Evolutionary conservation across 768 basidiomycete genomes (phyloP).

Genomic region (Lactarius indigo): DNA sequence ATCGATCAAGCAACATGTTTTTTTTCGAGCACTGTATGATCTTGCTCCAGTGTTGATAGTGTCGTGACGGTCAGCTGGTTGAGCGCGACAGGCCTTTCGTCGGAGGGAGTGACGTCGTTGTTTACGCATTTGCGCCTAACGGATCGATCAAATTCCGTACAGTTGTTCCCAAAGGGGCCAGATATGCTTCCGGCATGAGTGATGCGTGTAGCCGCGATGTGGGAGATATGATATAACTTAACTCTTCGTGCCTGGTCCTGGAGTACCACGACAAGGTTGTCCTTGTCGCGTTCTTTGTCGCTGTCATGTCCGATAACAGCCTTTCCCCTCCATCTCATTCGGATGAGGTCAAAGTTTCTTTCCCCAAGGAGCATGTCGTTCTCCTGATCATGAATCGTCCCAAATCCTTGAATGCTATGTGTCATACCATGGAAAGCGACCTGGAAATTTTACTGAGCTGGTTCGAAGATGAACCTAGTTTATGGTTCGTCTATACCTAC

Average conservation of each 20-base stretch:
- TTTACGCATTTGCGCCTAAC: not conserved
- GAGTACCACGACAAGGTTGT: not conserved
- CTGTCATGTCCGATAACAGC: not conserved
- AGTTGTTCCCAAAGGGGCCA: constrained; percentile 1
- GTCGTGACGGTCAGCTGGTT: not conserved
- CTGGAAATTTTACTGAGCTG: constrained; percentile 54
- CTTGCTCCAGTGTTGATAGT: not conserved
- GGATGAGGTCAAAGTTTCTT: constrained; percentile 37
- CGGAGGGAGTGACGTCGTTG: constrained; percentile 15
- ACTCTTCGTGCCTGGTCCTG: not conserved
- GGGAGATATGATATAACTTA: constrained; percentile 9
- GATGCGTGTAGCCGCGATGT: not conserved
- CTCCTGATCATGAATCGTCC: constrained; percentile 66
- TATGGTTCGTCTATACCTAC: constrained; percentile 53
- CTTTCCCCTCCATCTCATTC: constrained; percentile 33
- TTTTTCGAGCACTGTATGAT: constrained; percentile 7
- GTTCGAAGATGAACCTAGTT: constrained; percentile 66
- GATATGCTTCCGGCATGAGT: not conserved
- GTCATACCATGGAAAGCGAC: constrained; percentile 52
- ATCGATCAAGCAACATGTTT: constrained; percentile 16
- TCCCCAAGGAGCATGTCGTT: constrained; percentile 50
- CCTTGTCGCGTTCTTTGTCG: not conserved
- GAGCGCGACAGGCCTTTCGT: no score
- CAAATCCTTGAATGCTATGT: constrained; percentile 69
- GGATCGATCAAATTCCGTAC: constrained; percentile 15